Evolutionary conservation across 1,284 basidiomycete species (phyloP).

Genomic region (Afroboletus lepidellus): DNA sequence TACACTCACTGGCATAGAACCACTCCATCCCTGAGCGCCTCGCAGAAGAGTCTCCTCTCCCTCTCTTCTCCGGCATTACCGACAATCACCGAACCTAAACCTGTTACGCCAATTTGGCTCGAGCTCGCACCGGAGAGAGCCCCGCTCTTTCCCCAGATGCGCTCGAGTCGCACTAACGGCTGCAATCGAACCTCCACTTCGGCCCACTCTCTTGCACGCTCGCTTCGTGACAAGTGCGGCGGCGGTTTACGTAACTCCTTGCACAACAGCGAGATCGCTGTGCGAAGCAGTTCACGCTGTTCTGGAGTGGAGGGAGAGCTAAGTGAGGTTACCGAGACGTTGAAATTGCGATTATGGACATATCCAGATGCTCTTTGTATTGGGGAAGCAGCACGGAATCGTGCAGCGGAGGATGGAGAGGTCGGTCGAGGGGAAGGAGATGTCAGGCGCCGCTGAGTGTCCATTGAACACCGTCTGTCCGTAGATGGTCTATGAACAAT

Average conservation of each 20-base stretch:
- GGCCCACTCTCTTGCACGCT: constrained; percentile 58
- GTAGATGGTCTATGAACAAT: constrained; percentile 27
- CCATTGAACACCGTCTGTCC: constrained; percentile 33
- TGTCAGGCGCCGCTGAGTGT: constrained; percentile 32
- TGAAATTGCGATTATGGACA: constrained; percentile 50
- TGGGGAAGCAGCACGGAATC: constrained; percentile 38
- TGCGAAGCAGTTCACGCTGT: constrained; percentile 61
- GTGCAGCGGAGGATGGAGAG: constrained; percentile 27
- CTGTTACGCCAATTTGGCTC: constrained; percentile 40
- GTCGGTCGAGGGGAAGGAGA: constrained; percentile 38
- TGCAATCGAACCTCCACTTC: constrained; percentile 70
- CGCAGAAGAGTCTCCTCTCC: constrained; percentile 68
- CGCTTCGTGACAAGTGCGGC: constrained; percentile 46
- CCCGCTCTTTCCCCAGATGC: constrained; percentile 64
- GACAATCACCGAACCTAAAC: constrained; percentile 38
- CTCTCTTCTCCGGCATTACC: constrained; percentile 66
- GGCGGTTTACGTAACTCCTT: constrained; percentile 62
- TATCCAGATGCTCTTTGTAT: constrained; percentile 44
- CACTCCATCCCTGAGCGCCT: constrained; percentile 78
- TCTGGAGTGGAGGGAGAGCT: constrained; percentile 46
- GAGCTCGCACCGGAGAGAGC: constrained; percentile 39
- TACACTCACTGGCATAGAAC: constrained; percentile 79
- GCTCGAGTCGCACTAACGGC: constrained; percentile 62
- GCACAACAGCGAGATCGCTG: constrained; percentile 59
- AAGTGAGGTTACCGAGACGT: constrained; percentile 55